Evolutionary conservation across 1,284 basidiomycete genomes (phyloP).

Genomic region (Rhodotorula sp.): DNA sequence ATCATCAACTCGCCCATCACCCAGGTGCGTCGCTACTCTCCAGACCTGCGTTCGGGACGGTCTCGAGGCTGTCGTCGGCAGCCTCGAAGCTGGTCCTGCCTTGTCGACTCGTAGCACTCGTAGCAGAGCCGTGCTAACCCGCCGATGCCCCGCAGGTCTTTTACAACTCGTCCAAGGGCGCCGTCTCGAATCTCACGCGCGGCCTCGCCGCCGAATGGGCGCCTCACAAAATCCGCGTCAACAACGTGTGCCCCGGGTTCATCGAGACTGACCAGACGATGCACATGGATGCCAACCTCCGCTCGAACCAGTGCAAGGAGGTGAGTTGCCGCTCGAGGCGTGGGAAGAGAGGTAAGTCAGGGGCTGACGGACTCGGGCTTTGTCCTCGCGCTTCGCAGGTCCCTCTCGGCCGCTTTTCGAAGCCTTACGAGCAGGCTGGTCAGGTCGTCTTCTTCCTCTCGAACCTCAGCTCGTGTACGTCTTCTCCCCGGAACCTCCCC

Average conservation of each 20-base stretch:
- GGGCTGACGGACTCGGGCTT: neutral
- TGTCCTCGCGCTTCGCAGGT: neutral
- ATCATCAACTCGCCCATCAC: slow-evolving; percentile 55
- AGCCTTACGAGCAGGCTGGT: slow-evolving; percentile 55
- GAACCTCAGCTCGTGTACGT: slow-evolving; percentile 41
- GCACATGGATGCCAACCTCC: slow-evolving; percentile 39
- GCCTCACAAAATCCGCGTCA: slow-evolving; percentile 57
- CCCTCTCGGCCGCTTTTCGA: slow-evolving; percentile 38
- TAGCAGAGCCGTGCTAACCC: neutral
- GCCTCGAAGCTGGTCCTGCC: no score
- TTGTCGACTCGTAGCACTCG: no score
- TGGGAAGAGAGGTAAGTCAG: no score
- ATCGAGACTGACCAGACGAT: slow-evolving; percentile 16
- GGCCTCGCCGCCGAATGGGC: slow-evolving; percentile 66
- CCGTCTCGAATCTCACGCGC: slow-evolving; percentile 59
- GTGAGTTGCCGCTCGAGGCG: slow-evolving; percentile 18
- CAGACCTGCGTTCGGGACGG: no score
- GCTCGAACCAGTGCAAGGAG: slow-evolving; percentile 39
- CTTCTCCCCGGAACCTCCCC: neutral
- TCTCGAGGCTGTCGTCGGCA: no score
- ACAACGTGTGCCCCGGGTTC: slow-evolving; percentile 54
- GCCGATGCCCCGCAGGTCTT: slow-evolving; percentile 11
- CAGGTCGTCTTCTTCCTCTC: slow-evolving; percentile 56
- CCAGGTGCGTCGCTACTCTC: slow-evolving; percentile 54
- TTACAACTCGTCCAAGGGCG: slow-evolving; percentile 52